A percentile compares a stretch with the other conserved stretches of the same genome.
Evolutionary conservation across 1,139 yeast species (phyloP).

Genomic region (Yamadazyma pseudoaaseri): DNA sequence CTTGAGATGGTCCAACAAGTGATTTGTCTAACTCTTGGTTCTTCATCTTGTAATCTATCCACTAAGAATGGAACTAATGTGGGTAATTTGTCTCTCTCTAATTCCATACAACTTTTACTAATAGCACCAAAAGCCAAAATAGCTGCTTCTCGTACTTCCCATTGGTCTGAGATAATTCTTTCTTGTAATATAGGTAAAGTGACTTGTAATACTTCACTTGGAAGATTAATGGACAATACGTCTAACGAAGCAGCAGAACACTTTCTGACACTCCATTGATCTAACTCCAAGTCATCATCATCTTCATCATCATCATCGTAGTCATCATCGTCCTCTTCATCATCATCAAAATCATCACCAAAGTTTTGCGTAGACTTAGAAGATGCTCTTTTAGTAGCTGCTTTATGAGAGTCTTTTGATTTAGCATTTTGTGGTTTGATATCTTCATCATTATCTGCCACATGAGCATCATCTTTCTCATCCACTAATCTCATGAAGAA

Average conservation of each 20-base stretch:
- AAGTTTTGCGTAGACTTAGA: conserved; percentile 9
- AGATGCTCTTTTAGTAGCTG: conserved; percentile 15
- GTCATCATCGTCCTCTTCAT: conserved; percentile 40
- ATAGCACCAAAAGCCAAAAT: conserved; percentile 95
- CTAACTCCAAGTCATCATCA: conserved; percentile 59
- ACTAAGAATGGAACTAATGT: conserved; percentile 81
- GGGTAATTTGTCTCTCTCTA: conserved; percentile 72
- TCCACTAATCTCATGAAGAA: conserved; percentile 69
- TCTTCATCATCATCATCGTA: conserved; percentile 63
- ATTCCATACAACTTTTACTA: conserved; percentile 80
- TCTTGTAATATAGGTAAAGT: conserved; percentile 77
- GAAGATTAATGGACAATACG: conserved; percentile 65
- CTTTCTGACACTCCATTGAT: conserved; percentile 89
- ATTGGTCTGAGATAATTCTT: conserved; percentile 63
- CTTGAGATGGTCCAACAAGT: conserved; percentile 95
- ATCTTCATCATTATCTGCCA: conserved; percentile 84
- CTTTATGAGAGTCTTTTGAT: conserved; percentile 62
- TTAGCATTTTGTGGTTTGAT: conserved; percentile 76
- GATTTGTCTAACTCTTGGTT: conserved; percentile 88
- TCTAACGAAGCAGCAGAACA: conserved; percentile 95
- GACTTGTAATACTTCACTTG: conserved; percentile 63
- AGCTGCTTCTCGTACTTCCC: conserved; percentile 93
- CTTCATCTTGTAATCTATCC: conserved; percentile 69
- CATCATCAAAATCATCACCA: conserved; percentile 10
- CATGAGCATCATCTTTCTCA: conserved; percentile 61